Percentiles rank a stretch among this genome's conserved stretches.
Conservation (phyloP, 768 basidiomycete species). For the Suillus variegatus region DNA sequence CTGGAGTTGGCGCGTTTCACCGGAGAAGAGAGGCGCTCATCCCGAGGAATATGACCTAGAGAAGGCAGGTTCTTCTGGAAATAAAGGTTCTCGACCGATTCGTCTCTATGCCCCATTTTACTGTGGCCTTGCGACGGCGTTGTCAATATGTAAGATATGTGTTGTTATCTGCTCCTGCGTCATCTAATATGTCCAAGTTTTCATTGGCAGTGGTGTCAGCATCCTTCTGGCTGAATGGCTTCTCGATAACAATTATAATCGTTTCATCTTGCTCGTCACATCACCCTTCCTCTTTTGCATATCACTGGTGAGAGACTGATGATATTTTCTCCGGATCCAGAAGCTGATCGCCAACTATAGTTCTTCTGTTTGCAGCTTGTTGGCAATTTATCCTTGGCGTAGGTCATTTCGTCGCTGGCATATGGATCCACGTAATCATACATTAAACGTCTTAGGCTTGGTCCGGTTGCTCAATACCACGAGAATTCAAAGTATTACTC, state of each 20-base stretch:
- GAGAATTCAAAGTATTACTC: slow-evolving; percentile 87
- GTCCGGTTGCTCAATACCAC: slow-evolving; percentile 83
- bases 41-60: slow-evolving; percentile 47
- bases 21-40: slow-evolving; percentile 24
- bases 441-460: slow-evolving; percentile 46
- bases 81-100: slow-evolving; percentile 41
- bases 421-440: not conserved
- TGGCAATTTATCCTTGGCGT: slow-evolving; percentile 63
- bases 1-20: slow-evolving; percentile 49
- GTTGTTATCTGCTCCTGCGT: not conserved
- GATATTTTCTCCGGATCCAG: not conserved
- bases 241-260: slow-evolving; percentile 57
- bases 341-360: slow-evolving; percentile 34
- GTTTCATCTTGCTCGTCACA: slow-evolving; percentile 67
- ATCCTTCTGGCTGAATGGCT: slow-evolving; percentile 67
- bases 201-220: slow-evolving; percentile 61
- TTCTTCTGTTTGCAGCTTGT: slow-evolving; percentile 77
- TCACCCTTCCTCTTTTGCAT: slow-evolving; percentile 76
- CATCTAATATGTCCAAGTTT: slow-evolving; percentile 47
- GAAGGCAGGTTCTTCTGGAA: slow-evolving; percentile 42
- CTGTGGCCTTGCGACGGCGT: slow-evolving; percentile 61
- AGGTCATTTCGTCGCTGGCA: slow-evolving; percentile 24
- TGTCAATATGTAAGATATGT: slow-evolving; percentile 59
- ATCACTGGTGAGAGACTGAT: slow-evolving; percentile 53
- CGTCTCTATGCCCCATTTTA: slow-evolving; percentile 76